These are phyloP conservation scores for Penicillium verhagenii DNA, from an alignment of 495 filamentous ascomycete species.

Conservation along the genomic window DNA sequence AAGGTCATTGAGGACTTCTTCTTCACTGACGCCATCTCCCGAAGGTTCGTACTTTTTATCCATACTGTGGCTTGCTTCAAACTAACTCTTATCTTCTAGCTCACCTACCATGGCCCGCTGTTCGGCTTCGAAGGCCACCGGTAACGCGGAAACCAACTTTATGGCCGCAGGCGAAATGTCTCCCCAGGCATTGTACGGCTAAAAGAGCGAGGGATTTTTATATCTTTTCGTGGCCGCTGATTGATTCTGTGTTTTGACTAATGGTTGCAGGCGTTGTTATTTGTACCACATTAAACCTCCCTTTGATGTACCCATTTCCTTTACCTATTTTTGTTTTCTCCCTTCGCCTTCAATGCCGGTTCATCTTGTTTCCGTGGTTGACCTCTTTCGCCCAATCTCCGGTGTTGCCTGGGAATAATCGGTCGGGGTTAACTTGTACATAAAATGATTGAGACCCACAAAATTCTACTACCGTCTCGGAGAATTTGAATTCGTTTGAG, in stretches of 20 bases:
- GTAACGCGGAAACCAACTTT: conserved; percentile 75
- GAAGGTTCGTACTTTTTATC: conserved; percentile 61
- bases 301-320: conserved; percentile 29
- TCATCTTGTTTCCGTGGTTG: conserved; percentile 23
- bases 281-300: conserved; percentile 42
- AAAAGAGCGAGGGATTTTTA: conserved; percentile 10
- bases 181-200: conserved; percentile 48
- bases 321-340: conserved; percentile 22
- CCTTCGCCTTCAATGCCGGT: conserved; percentile 21
- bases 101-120: conserved; percentile 97
- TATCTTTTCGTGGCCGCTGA: conserved; percentile 17
- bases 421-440: conserved; percentile 42
- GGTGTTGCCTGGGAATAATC: conserved; percentile 26
- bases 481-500: not conserved
- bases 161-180: conserved; percentile 74
- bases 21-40: conserved; percentile 93
- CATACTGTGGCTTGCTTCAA: not conserved
- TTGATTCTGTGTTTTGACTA: conserved; percentile 36
- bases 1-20: conserved; percentile 92
- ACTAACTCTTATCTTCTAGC: conserved; percentile 47
- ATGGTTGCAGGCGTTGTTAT: conserved; percentile 47
- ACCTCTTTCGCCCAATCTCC: conserved; percentile 24
- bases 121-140: conserved; percentile 74
- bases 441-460: conserved; percentile 38
- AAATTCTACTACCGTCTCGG: conserved; percentile 27